phyloP scores from a whole-genome alignment of 1,284 basidiomycete genomes.

The Takashimella tepidaria region DNA sequence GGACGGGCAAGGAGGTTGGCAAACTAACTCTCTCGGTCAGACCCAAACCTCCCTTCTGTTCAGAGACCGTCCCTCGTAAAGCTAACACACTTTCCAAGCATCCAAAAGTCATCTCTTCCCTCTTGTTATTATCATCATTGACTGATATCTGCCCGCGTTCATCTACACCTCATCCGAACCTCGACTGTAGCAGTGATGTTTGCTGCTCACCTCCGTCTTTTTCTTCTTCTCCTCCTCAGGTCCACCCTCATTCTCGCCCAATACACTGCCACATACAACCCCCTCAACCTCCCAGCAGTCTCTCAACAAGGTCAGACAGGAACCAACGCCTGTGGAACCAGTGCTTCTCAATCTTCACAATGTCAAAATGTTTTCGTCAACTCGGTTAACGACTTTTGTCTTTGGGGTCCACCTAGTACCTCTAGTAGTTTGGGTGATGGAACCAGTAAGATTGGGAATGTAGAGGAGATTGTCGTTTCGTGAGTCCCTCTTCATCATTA shows the following conservation, averaged over 20 bases:
- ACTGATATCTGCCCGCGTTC: no score
- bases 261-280: slow-evolving; percentile 38
- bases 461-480: slow-evolving; percentile 42
- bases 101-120: no score
- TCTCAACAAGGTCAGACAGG: slow-evolving; percentile 57
- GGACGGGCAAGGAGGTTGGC: no score
- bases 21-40: no score
- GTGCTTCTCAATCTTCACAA: slow-evolving; percentile 55
- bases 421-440: slow-evolving; percentile 29
- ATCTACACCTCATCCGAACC: no score
- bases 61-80: no score
- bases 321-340: slow-evolving; percentile 54
- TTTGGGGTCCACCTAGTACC: slow-evolving; percentile 40
- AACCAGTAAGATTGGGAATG: slow-evolving; percentile 38
- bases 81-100: no score
- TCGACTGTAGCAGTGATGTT: no score
- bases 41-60: no score
- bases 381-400: slow-evolving; percentile 47
- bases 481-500: no score
- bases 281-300: slow-evolving; percentile 24
- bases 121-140: no score
- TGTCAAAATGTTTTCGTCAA: slow-evolving; percentile 55
- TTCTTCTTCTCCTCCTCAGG: slow-evolving; percentile 19
- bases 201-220: no score
- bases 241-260: slow-evolving; percentile 23